These are phyloP conservation scores for Botrytis sinoallii DNA, from an alignment of 2,329 filamentous ascomycete species.

Conservation along the genomic window DNA sequence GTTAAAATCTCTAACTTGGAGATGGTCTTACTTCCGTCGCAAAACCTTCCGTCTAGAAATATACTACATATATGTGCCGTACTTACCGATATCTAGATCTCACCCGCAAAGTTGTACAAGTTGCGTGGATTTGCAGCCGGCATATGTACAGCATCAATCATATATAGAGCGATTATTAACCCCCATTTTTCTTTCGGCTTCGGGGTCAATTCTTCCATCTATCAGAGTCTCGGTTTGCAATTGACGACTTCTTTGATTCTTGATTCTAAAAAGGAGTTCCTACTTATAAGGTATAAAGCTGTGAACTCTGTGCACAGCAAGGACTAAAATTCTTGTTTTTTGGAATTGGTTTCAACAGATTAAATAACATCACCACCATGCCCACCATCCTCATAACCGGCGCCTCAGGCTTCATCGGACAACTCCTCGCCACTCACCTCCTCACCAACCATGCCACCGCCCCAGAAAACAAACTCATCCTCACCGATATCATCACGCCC, in stretches of 20 bases:
- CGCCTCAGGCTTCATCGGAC: conserved; percentile 62
- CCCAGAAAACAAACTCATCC: conserved; percentile 45
- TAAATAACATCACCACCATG: conserved; percentile 11
- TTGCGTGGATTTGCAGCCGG: neutral
- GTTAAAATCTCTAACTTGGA: neutral
- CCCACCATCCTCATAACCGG: conserved; percentile 59
- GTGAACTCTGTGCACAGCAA: neutral
- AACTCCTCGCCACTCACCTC: conserved; percentile 55
- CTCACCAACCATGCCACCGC: conserved; percentile 44
- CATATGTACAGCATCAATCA: neutral
- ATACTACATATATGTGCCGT: neutral
- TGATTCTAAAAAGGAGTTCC: neutral
- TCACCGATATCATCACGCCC: conserved; percentile 56
- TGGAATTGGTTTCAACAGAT: neutral
- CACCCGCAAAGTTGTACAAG: neutral
- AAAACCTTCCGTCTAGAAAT: neutral
- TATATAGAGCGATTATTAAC: neutral
- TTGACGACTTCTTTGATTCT: neutral
- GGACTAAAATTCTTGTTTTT: neutral
- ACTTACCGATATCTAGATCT: neutral
- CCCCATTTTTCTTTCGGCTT: neutral
- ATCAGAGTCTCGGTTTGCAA: neutral
- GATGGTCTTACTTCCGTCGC: neutral
- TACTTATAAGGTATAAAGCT: neutral
- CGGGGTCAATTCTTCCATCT: neutral